Conservation (phyloP, 1,284 basidiomycete genomes). For the Sphaerobolus stellatus region DNA sequence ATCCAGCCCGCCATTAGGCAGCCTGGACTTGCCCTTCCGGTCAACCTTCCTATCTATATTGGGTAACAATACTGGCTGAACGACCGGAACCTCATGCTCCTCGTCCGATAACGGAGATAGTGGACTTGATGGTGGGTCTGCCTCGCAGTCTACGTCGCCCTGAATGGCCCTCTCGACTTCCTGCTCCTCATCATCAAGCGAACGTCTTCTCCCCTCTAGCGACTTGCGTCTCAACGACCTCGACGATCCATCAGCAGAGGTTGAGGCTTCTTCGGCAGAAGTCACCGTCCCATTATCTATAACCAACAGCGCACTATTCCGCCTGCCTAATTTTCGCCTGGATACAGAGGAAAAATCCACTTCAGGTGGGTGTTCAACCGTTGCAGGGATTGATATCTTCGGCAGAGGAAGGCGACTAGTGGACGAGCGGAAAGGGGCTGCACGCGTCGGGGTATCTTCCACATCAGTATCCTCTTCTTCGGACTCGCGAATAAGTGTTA, state of each 20-base stretch:
- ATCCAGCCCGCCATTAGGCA: constrained; percentile 31
- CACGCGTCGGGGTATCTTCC: constrained; percentile 5
- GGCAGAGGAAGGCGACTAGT: constrained; percentile 12
- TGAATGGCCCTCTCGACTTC: constrained; percentile 57
- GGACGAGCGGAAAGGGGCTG: constrained; percentile 5
- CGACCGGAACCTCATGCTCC: not conserved
- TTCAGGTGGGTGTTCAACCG: not conserved
- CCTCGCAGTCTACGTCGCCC: constrained; percentile 42
- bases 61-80: not conserved
- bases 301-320: constrained; percentile 3
- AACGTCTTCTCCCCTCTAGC: not conserved
- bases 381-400: not conserved
- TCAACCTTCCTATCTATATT: not conserved
- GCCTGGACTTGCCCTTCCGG: constrained; percentile 19
- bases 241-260: constrained; percentile 1
- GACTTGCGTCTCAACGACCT: constrained; percentile 1
- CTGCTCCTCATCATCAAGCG: constrained; percentile 7
- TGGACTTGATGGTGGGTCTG: too few species aligned
- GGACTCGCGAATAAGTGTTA: constrained; percentile 10
- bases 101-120: not conserved
- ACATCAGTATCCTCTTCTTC: constrained; percentile 7
- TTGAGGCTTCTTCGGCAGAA: not conserved
- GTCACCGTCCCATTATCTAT: not conserved
- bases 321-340: constrained; percentile 8
- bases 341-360: not conserved